Conservation (phyloP, 2,329 filamentous ascomycete genomes). For the Pestalotiopsis sp. region DNA sequence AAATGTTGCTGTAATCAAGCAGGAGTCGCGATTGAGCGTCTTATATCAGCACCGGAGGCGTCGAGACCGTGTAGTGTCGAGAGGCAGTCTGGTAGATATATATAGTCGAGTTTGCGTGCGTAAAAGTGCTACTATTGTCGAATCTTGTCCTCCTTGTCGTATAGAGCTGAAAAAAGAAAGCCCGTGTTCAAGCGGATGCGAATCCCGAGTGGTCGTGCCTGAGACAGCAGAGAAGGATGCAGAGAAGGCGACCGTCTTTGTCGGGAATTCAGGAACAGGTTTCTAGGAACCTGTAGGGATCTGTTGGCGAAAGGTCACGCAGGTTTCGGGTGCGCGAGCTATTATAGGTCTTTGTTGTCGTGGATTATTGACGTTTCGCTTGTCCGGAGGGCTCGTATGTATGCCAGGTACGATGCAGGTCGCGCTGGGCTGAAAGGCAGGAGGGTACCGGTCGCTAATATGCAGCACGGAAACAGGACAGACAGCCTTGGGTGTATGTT, state of each 20-base stretch:
- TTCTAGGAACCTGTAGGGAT: conserved; percentile 3
- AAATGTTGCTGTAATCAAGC: conserved; percentile 11
- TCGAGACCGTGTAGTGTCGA: conserved; percentile 27
- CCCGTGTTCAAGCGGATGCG: conserved; percentile 7
- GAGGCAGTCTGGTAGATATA: conserved; percentile 26
- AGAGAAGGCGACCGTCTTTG: conserved; percentile 12
- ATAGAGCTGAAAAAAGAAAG: conserved; percentile 10
- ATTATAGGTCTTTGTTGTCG: conserved; percentile 15
- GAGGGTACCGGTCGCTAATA: conserved; percentile 15
- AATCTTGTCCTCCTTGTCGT: not conserved
- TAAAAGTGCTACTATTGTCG: not conserved
- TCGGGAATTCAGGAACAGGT: not conserved
- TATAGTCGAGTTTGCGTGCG: conserved; percentile 23
- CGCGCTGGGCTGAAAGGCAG: conserved; percentile 12
- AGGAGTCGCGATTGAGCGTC: conserved; percentile 30
- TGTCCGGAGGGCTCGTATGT: conserved; percentile 7
- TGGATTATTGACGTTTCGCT: conserved; percentile 17
- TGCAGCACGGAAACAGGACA: conserved; percentile 15
- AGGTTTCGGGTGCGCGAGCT: conserved; percentile 16
- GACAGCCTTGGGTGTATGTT: conserved; percentile 13
- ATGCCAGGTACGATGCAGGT: conserved; percentile 18
- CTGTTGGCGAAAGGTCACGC: conserved; percentile 15
- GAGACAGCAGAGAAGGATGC: conserved; percentile 14
- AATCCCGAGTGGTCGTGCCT: conserved; percentile 10
- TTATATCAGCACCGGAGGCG: conserved; percentile 33